These are phyloP conservation scores for Exserohilum rostratum DNA, from an alignment of 2,329 filamentous ascomycete genomes.

Conservation along the genomic window DNA sequence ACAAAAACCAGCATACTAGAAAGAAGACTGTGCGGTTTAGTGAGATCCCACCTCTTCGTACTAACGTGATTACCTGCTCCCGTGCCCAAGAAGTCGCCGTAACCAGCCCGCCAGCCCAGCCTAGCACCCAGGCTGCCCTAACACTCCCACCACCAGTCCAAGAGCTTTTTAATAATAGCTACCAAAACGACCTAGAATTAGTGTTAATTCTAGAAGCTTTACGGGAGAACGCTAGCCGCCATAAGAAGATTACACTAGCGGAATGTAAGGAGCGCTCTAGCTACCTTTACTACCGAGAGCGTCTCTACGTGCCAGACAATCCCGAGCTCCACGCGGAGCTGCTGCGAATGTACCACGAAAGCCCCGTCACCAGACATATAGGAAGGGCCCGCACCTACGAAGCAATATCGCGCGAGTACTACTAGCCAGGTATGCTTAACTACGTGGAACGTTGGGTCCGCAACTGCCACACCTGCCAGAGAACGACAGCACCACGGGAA, in stretches of 20 bases:
- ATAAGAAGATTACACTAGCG: background rate
- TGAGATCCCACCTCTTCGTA: background rate
- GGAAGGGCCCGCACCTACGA: background rate
- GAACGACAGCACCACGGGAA: background rate
- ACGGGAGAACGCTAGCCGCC: background rate
- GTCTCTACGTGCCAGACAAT: background rate
- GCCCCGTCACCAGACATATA: background rate
- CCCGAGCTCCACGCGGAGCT: background rate
- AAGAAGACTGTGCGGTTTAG: background rate
- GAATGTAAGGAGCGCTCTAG: background rate
- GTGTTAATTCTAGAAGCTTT: background rate
- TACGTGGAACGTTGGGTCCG: background rate
- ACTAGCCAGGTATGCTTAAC: background rate
- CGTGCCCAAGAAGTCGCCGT: background rate
- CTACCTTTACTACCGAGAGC: background rate
- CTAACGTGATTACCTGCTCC: background rate
- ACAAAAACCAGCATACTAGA: too few species aligned
- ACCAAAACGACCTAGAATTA: background rate
- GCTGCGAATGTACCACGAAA: background rate
- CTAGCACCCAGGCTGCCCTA: too few species aligned
- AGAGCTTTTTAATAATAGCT: background rate
- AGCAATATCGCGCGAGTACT: background rate
- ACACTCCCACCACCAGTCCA: background rate
- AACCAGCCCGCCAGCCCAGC: too few species aligned
- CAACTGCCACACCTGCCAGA: background rate